Evolutionary conservation across 441 rosid species (phyloP), one percentile per base, ranked within the genome.

Genomic region (Adansonia gregorii): DNA sequence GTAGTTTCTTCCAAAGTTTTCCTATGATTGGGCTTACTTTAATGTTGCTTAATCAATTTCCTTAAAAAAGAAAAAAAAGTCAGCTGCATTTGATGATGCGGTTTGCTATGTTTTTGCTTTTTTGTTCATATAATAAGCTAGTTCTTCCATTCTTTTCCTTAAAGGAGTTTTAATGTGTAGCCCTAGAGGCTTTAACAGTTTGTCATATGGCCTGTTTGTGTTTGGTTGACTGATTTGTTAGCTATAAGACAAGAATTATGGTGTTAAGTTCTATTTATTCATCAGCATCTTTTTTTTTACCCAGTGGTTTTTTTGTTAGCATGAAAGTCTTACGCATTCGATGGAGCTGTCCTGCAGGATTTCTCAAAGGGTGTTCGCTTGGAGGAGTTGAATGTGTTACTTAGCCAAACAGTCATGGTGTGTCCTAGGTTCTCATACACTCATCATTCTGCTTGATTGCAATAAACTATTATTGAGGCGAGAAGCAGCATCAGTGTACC

Each of bases 371-470:
- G 97, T 71, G 76, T 83, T 80, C 99, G 99, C 79, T 89, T 95
- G 90, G 93, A 91, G 87, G 99, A 95, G 87, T 77, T 95, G 83
- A 92, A 94, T 78, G 81, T 91, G 77, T 85, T 95, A 78, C 97
- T 95, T 76, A 89, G 80, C 84, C 97, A 88, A 84, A 90, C 97
- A 48, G 97, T 95, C 75, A 95, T 95, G 99, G 99, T 94, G 83
- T 59, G 83, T 52, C 75, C 79, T 82, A 70, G 70, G 78, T 70
- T 83, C 79, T 79, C 75, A 45, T 73, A 4, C 58, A 61, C 66
- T 76, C 51, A 45, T 65, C 20, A 56, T 49, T 64, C 69, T 71
- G 68, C 35, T 84, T 79, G 3, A 39, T 8, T 78, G 72, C 43
- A 48, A 75, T 49, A 54, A 41, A 67, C 72, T 63, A 17, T 68